Base-by-base conservation (phyloP, 257 asterid genomes). In the Scutellaria baicalensis region DNA sequence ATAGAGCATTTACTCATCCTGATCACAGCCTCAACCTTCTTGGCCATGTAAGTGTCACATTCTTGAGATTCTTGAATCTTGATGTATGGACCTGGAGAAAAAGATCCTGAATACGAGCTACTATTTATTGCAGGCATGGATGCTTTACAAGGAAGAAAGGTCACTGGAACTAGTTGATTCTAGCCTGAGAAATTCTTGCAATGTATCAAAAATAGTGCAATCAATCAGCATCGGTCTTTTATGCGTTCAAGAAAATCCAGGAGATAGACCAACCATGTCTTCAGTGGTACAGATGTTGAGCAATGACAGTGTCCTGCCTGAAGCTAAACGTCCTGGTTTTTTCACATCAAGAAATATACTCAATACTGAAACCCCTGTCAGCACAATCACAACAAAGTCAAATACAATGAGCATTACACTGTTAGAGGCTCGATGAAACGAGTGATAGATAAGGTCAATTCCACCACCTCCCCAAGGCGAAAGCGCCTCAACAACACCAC, bases 61-160 rank as follows among this genome's bases (percentile, higher is more conserved):
- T 27, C 1, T 5, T 23, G 10, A 9, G 16, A 54, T 18, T 8
- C 38, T 54, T 54, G 38, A 54, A 7, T 10, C 8, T 23, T 21
- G 0, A 23, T 54, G 33, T 27, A 27, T 27, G 33, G 5, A 27
- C 4, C 33, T 27, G 0, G 33, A 27, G 2, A 27, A 10, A 52
- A 20, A 3, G 1, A 52, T 52, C 59, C 16, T 20, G 23, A 49
- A 5, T 21, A 54, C 11, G 33, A 10, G 3, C 16, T 38, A 17
- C 7, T 9, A 4, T n/a, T n/a, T n/a, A n/a, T 18, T 40, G 31
- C 71, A 80, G 84, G 81, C 80, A 5, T 79, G 84, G 81, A 80
- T 31, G 47, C 77, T 80, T 10, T 54, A 21, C 60, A 54, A 54
- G 57, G 81, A 80, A 63, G 81, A 58, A 9, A 62, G 71, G 55